These are phyloP conservation scores for Daedalea quercina DNA, from an alignment of 768 basidiomycete species.

Conservation along the genomic window DNA sequence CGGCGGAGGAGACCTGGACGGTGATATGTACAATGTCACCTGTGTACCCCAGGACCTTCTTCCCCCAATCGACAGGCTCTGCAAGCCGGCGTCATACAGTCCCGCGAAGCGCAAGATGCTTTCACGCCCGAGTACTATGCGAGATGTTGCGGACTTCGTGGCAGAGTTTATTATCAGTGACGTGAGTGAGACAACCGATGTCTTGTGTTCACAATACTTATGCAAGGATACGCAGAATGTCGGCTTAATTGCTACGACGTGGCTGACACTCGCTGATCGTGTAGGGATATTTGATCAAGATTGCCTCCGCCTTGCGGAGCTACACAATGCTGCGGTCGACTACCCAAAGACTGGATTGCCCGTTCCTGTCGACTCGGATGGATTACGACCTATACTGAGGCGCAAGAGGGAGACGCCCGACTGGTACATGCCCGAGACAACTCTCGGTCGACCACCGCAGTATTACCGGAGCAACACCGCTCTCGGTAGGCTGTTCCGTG, in stretches of 20 bases:
- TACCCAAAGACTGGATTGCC: conserved; percentile 48
- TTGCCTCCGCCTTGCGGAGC: conserved; percentile 45
- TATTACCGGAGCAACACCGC: conserved; percentile 40
- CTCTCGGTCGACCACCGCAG: conserved; percentile 15
- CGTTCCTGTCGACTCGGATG: conserved; percentile 19
- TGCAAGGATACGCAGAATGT: conserved; percentile 49
- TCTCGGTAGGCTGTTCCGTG: conserved; percentile 58
- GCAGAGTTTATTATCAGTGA: conserved; percentile 64
- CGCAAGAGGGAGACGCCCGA: conserved; percentile 38
- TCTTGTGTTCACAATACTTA: not conserved
- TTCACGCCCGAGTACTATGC: conserved; percentile 44
- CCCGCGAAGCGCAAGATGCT: conserved; percentile 41
- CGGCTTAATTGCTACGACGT: conserved; percentile 57
- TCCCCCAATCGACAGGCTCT: conserved; percentile 13
- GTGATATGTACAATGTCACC: conserved; percentile 20
- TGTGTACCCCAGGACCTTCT: conserved; percentile 16
- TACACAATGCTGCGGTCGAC: conserved; percentile 63
- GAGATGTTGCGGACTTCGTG: conserved; percentile 63
- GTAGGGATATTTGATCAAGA: conserved; percentile 41
- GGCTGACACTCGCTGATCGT: conserved; percentile 61
- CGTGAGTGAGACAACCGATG: conserved; percentile 24
- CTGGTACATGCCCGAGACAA: conserved; percentile 61
- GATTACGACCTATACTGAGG: conserved; percentile 39
- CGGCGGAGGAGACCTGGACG: conserved; percentile 68
- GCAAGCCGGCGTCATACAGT: conserved; percentile 40